Evolutionary conservation across 1,139 yeast genomes (phyloP).

Genomic region (Meyerozyma smithsonii): DNA sequence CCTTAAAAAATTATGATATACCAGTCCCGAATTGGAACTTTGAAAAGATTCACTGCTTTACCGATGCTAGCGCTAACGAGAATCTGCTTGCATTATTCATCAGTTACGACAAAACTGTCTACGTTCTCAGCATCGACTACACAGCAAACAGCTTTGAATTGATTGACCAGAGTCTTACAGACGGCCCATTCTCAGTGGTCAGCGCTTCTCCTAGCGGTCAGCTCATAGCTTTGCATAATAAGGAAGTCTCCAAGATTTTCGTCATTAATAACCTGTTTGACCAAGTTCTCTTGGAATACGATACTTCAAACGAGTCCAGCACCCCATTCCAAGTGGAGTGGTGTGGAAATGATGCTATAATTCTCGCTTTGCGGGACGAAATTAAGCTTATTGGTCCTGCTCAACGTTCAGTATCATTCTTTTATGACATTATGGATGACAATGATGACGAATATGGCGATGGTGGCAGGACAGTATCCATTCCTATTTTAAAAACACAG

Average conservation of each 20-base stretch:
- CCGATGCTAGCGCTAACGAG: slow-evolving; percentile 6
- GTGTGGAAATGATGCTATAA: slow-evolving; percentile 87
- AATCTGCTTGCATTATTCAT: slow-evolving; percentile 19
- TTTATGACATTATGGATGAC: slow-evolving; percentile 35
- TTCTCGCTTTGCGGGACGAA: slow-evolving; percentile 57
- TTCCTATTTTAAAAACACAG: slow-evolving; percentile 46
- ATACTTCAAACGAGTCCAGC: slow-evolving; percentile 31
- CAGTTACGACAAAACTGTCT: slow-evolving; percentile 26
- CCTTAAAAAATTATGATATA: slow-evolving; percentile 23
- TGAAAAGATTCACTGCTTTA: slow-evolving; percentile 14
- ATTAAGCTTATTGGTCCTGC: slow-evolving; percentile 69
- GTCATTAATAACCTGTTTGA: slow-evolving; percentile 52
- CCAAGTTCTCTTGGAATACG: slow-evolving; percentile 50
- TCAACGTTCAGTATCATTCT: slow-evolving; percentile 50
- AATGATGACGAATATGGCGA: slow-evolving; percentile 13
- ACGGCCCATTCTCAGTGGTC: slow-evolving; percentile 55
- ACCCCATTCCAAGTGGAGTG: slow-evolving; percentile 53
- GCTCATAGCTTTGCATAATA: slow-evolving; percentile 53
- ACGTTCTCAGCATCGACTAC: slow-evolving; percentile 25
- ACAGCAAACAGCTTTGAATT: slow-evolving; percentile 20
- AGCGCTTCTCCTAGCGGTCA: slow-evolving; percentile 58
- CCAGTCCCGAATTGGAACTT: slow-evolving; percentile 18
- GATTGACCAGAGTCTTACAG: slow-evolving; percentile 37
- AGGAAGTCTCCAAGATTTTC: slow-evolving; percentile 38
- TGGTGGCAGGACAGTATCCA: slow-evolving; percentile 23